Evolutionary conservation across 768 basidiomycete genomes (phyloP), one percentile per base, ranked within the genome.

Genomic region (Coprinopsis cinerea): DNA sequence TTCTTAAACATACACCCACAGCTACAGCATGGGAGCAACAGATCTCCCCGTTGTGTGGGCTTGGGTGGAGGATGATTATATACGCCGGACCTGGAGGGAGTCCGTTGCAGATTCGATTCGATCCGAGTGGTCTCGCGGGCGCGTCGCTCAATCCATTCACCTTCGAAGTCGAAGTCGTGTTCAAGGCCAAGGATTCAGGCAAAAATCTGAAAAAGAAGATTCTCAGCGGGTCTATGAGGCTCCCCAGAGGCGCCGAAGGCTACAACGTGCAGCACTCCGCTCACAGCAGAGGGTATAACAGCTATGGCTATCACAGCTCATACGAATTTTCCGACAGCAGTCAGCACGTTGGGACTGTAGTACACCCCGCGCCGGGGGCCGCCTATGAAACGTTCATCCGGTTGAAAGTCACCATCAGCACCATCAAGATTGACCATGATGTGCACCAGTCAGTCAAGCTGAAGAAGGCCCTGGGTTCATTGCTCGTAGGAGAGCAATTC

Each of bases 1-100:
- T 28, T 27, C 28, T 45, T 15, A 45, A 45, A 32, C n/a, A n/a
- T 45, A 32, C 27, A 45, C 44, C 27, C 18, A 28, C 27, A 32
- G 10, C 37, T 20, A 40, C 10, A 10, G 18, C 10, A 5, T 23
- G 17, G 11, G 22, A 32, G 15, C 44, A 45, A 32, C 44, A 30
- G 27, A 6, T 45, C 14, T 45, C 44, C 18, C 44, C 44, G 4
- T 4, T 30, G 4, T 45, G 44, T 27, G 44, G 44, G n/a, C 17
- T 45, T 13, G 44, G 44, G 6, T 45, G 44, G 44, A 28, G 4
- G 18, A 4, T 45, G 7, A 27, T 28, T 25, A 32, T 32, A 18
- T 28, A 28, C 11, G 28, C 44, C 4, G 44, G 44, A n/a, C 6
- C 7, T 32, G 44, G 44, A 10, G 25, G n/a, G 10, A 30, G 27